A percentile compares a stretch with the other conserved stretches of the same genome.
Conservation (phyloP, 768 basidiomycete genomes). For the Imleria badia region DNA sequence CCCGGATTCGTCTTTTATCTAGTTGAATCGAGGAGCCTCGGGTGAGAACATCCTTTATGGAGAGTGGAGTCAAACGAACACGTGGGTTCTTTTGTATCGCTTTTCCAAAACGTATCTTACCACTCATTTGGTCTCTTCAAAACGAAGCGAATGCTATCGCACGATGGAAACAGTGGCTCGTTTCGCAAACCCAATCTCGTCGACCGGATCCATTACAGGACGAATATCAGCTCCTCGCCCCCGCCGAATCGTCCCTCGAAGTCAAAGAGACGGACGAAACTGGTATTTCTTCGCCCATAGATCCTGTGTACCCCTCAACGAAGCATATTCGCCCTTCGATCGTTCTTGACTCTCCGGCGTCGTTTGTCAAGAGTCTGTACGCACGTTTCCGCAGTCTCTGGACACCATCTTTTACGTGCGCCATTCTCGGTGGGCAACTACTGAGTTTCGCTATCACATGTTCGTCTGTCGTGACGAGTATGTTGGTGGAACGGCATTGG, state of each 20-base stretch:
- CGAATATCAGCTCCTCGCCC: conserved; percentile 25
- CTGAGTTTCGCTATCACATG: conserved; percentile 25
- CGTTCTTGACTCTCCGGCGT: conserved; percentile 20
- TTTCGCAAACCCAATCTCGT: neutral
- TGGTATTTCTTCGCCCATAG: neutral
- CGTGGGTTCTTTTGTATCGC: conserved; percentile 6
- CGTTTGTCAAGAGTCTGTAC: conserved; percentile 15
- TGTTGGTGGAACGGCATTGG: conserved; percentile 67
- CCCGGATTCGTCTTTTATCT: neutral
- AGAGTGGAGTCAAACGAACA: neutral
- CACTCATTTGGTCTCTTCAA: neutral
- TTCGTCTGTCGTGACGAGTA: conserved; percentile 66
- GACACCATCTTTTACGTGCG: conserved; percentile 28
- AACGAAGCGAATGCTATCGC: conserved; percentile 9
- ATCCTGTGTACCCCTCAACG: neutral
- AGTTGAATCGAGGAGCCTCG: neutral
- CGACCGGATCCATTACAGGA: conserved; percentile 15
- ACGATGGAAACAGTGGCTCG: conserved; percentile 19
- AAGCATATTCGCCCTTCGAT: conserved; percentile 15
- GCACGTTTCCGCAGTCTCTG: conserved; percentile 27
- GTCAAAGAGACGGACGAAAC: conserved; percentile 11
- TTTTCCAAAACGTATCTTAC: neutral
- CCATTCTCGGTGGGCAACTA: conserved; percentile 29
- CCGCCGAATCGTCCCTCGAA: conserved; percentile 2
- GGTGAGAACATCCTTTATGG: conserved; percentile 6